Base-by-base conservation (phyloP, 306 rosid species). In the Sicyos baderoa region DNA sequence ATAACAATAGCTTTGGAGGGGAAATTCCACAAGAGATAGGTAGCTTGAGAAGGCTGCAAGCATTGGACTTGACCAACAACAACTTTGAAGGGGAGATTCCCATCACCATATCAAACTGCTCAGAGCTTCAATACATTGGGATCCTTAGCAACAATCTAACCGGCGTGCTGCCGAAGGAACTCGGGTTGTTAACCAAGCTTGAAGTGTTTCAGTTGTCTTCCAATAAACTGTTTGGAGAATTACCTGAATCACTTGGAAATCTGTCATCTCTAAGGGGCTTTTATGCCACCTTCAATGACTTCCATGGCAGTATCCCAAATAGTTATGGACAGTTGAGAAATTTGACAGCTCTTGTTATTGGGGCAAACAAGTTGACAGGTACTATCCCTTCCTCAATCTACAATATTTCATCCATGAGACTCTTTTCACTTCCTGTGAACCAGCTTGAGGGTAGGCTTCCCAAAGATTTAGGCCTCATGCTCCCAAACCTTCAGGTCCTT, bases 371-470 rank as follows among this genome's bases (percentile, higher is more conserved):
- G 10, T 12, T 81, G 44, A 63, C 47, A 9, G 81, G 84, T 69
- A 27, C 45, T 1, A 23, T 80, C 35, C 84, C 72, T 61, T 45
- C 72, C 56, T 76, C 78, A 0, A 32, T 76, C 3, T 76, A 69
- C 74, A 81, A 78, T 23, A 47, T 78, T 23, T 76, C 80, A 12
- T 78, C 71, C 0, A 42, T 82, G 1, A 18, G 1, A 23, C 0
- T 1, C 7, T 19, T 82, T 4, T 54, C 68, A 1, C 49, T 76
- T 19, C 13, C 2, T 1, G 5, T 2, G 0, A 82, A 75, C 52
- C n/a, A 64, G 49, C 68, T 82, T 47, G 1, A 72, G 21, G 80
- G 85, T 61, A 27, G 60, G 48, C 76, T 81, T 48, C 80, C 81
- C 5, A 50, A 16, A 6, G 50, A 74, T 71, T 50, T 74, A 16